These are phyloP conservation scores for Trichosanthes truncata DNA, from an alignment of 306 rosid genomes.

Conservation along the genomic window DNA sequence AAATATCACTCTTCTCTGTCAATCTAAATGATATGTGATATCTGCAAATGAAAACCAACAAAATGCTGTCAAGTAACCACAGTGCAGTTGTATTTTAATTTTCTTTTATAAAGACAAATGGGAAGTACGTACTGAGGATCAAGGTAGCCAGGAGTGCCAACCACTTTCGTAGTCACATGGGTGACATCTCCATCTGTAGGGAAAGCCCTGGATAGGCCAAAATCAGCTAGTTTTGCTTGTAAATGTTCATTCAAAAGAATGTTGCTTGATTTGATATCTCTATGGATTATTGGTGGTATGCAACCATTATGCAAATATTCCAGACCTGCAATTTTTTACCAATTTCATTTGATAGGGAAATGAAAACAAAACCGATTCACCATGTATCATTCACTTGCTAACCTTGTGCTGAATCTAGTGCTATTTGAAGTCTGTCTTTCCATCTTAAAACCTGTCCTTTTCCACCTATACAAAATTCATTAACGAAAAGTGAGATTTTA, in stretches of 20 bases:
- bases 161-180: not conserved
- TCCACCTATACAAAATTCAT: no score
- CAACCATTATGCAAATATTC: not conserved
- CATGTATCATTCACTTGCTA: no score
- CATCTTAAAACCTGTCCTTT: no score
- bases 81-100: not conserved
- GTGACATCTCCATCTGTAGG: not conserved
- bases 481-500: no score
- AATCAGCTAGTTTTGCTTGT: not conserved
- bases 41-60: not conserved
- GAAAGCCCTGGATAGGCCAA: not conserved
- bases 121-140: not conserved
- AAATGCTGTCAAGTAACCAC: not conserved
- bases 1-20: not conserved
- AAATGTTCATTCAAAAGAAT: not conserved
- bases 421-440: no score
- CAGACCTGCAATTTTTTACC: not conserved
- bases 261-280: not conserved
- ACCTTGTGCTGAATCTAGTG: no score
- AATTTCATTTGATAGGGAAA: no score
- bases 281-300: not conserved
- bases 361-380: no score
- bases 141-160: not conserved
- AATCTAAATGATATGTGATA: not conserved
- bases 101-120: not conserved